These are phyloP conservation scores for Datura wrightii DNA, from an alignment of 257 asterid species.

Conservation along the genomic window DNA sequence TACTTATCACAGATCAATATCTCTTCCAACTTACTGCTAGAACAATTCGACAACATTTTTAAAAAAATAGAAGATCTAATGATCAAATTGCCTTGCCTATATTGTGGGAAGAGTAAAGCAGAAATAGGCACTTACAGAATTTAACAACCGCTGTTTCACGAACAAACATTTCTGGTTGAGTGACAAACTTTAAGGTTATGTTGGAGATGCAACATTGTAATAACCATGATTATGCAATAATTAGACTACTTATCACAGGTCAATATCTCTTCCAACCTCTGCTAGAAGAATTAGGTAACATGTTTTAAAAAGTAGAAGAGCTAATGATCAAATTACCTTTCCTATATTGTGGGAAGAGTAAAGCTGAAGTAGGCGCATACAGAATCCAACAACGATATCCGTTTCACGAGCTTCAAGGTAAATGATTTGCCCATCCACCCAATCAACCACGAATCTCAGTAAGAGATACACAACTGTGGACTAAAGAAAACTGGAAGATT, in stretches of 20 bases:
- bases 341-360: conserved; percentile 94
- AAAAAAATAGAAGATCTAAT: background rate
- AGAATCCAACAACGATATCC: conserved; percentile 79
- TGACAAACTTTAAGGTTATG: conserved; percentile 11
- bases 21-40: conserved; percentile 23
- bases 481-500: conserved; percentile 46
- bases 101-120: conserved; percentile 85
- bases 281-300: conserved; percentile 19
- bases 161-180: background rate
- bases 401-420: conserved; percentile 95
- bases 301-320: background rate
- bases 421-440: conserved; percentile 96
- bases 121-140: conserved; percentile 82
- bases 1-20: background rate
- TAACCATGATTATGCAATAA: background rate
- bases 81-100: conserved; percentile 70
- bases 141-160: conserved; percentile 83
- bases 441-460: conserved; percentile 87
- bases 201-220: background rate
- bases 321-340: conserved; percentile 59
- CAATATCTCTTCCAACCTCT: background rate
- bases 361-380: conserved; percentile 84
- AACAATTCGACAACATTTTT: conserved; percentile 5
- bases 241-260: conserved; percentile 9
- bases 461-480: conserved; percentile 82